Conservation (phyloP, 2,329 filamentous ascomycete genomes). For the Trichoderma aggressivum region DNA sequence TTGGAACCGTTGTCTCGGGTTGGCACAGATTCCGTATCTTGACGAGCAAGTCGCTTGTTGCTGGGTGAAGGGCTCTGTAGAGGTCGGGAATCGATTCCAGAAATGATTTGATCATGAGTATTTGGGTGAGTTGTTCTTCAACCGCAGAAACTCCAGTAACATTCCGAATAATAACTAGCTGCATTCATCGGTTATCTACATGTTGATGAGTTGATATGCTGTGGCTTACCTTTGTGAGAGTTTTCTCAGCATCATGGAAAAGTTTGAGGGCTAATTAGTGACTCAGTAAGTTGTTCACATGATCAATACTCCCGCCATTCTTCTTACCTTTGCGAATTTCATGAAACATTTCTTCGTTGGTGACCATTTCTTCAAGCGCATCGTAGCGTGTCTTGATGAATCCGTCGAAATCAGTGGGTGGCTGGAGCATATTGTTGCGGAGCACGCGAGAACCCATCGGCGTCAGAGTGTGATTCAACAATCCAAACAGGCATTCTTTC, state of each 20-base stretch:
- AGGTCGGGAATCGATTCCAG: slow-evolving; percentile 65
- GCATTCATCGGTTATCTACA: background rate
- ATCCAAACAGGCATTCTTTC: slow-evolving; percentile 75
- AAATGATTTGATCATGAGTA: slow-evolving; percentile 84
- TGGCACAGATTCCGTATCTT: slow-evolving; percentile 69
- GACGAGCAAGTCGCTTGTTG: slow-evolving; percentile 60
- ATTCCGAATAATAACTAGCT: slow-evolving; percentile 74
- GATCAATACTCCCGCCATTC: background rate
- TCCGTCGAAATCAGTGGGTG: slow-evolving; percentile 64
- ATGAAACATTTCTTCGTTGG: slow-evolving; percentile 81
- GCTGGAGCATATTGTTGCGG: slow-evolving; percentile 82
- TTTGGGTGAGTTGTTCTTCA: slow-evolving; percentile 80
- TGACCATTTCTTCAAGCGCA: slow-evolving; percentile 76
- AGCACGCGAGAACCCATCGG: slow-evolving; percentile 86
- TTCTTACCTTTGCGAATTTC: slow-evolving; percentile 63
- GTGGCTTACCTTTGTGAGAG: slow-evolving; percentile 66
- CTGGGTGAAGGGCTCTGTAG: slow-evolving; percentile 63
- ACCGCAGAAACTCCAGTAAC: slow-evolving; percentile 63
- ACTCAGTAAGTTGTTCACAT: background rate
- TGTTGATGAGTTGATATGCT: background rate
- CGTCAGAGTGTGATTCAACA: slow-evolving; percentile 81
- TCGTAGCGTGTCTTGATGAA: slow-evolving; percentile 73
- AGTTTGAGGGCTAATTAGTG: slow-evolving; percentile 58
- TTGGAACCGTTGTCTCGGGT: slow-evolving; percentile 56
- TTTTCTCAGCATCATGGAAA: slow-evolving; percentile 75